Conservation (phyloP, 129 eudicot genomes). For the Flaveria trinervia region DNA sequence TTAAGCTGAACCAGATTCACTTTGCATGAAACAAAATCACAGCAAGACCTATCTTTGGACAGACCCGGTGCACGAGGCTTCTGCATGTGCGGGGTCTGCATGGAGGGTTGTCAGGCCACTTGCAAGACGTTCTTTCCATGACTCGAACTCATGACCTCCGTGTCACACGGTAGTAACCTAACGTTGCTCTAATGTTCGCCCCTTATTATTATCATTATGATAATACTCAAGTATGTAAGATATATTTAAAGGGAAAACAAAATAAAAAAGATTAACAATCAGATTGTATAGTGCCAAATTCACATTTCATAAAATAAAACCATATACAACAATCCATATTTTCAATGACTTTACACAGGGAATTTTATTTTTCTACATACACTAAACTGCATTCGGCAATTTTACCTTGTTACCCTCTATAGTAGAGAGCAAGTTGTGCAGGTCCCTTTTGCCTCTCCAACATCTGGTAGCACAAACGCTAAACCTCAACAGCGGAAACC, state of each 20-base stretch:
- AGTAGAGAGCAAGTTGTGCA: slow-evolving; percentile 16
- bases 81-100: too few species aligned
- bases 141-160: too few species aligned
- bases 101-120: too few species aligned
- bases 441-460: slow-evolving; percentile 23
- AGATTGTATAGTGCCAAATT: neutral
- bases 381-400: slow-evolving; percentile 24
- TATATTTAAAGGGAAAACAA: neutral
- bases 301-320: slow-evolving; percentile 12
- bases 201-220: neutral
- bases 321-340: slow-evolving; percentile 25
- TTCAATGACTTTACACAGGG: slow-evolving; percentile 14
- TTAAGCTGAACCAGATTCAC: slow-evolving; percentile 10
- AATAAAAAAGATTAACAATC: neutral
- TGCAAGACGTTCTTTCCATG: too few species aligned
- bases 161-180: too few species aligned
- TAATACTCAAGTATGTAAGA: neutral
- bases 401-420: slow-evolving; percentile 25
- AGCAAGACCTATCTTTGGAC: neutral
- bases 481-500: slow-evolving; percentile 16
- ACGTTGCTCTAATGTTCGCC: too few species aligned
- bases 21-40: slow-evolving; percentile 14
- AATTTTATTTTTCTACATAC: slow-evolving; percentile 12
- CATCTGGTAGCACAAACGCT: slow-evolving; percentile 19
- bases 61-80: too few species aligned